These are phyloP conservation scores for Penicillium coffeae DNA, from an alignment of 495 filamentous ascomycete species.

Conservation along the genomic window DNA sequence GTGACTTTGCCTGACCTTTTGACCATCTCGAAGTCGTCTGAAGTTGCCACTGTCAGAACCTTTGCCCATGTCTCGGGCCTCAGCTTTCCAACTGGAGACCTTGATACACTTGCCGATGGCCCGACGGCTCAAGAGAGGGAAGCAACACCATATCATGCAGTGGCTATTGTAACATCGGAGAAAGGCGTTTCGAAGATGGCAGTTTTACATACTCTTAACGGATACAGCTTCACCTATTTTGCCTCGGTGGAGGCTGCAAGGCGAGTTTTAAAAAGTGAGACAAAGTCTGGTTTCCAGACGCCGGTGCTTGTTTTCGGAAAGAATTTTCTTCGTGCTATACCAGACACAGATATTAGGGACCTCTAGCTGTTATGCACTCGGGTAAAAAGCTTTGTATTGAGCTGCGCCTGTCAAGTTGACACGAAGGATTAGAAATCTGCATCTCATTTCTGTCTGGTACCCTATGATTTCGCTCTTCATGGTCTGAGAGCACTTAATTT, in stretches of 20 bases:
- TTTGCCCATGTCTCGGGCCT: neutral
- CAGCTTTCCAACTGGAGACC: slow-evolving; percentile 5
- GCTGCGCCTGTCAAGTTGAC: no score
- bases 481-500: no score
- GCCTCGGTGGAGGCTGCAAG: slow-evolving; percentile 4
- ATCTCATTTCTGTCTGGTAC: no score
- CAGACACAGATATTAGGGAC: neutral
- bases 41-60: slow-evolving; percentile 1
- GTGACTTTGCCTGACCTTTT: slow-evolving; percentile 7
- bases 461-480: no score
- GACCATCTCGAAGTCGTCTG: neutral
- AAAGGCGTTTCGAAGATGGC: neutral
- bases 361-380: no score
- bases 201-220: slow-evolving; percentile 5
- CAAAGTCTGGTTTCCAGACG: slow-evolving; percentile 2
- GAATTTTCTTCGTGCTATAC: neutral
- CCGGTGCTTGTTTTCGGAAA: slow-evolving; percentile 4
- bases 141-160: slow-evolving; percentile 3
- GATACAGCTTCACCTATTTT: slow-evolving; percentile 2
- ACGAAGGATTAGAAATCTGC: no score
- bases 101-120: slow-evolving; percentile 1
- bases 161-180: neutral
- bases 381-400: no score
- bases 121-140: slow-evolving; percentile 1
- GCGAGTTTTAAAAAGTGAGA: slow-evolving; percentile 4